These are phyloP conservation scores for Cutaneotrichosporon sp. DNA, from an alignment of 1,284 basidiomycete genomes.

Conservation along the genomic window DNA sequence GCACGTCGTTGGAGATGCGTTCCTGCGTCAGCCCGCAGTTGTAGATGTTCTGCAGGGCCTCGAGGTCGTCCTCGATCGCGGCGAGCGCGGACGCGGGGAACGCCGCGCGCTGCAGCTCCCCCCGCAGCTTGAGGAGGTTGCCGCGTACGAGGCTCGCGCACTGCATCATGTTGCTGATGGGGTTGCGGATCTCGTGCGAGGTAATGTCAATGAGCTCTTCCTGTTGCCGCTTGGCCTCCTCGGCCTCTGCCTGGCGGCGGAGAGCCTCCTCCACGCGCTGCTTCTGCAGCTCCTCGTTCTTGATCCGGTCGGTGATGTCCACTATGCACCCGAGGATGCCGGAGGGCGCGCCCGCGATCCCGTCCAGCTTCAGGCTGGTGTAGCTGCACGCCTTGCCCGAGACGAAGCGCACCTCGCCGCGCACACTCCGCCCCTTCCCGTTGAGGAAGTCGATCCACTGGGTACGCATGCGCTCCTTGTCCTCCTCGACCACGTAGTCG, in stretches of 20 bases:
- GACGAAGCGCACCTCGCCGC: neutral
- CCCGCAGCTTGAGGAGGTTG: slow-evolving; percentile 41
- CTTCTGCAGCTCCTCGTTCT: slow-evolving; percentile 45
- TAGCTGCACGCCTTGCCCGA: neutral
- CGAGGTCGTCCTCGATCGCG: slow-evolving; percentile 25
- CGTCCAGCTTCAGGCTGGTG: neutral
- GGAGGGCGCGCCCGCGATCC: slow-evolving; percentile 21
- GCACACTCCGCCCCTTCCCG: neutral
- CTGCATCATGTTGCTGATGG: slow-evolving; percentile 28
- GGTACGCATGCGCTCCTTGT: slow-evolving; percentile 21
- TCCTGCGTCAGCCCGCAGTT: slow-evolving; percentile 48
- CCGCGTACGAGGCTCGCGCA: slow-evolving; percentile 49
- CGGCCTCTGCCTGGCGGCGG: slow-evolving; percentile 44
- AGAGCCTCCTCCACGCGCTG: slow-evolving; percentile 46
- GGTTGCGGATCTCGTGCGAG: slow-evolving; percentile 48
- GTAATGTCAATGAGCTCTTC: slow-evolving; percentile 53
- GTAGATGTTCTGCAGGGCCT: slow-evolving; percentile 27
- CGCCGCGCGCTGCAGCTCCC: slow-evolving; percentile 28
- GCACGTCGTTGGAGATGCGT: slow-evolving; percentile 51
- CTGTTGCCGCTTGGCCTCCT: slow-evolving; percentile 50
- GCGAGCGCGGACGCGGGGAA: slow-evolving; percentile 19
- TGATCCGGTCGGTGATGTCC: slow-evolving; percentile 49
- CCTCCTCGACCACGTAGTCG: slow-evolving; percentile 30
- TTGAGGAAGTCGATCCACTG: slow-evolving; percentile 24
- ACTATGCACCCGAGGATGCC: slow-evolving; percentile 43